Conservation (phyloP, 305 asterid species). For the Fraxinus velutina region DNA sequence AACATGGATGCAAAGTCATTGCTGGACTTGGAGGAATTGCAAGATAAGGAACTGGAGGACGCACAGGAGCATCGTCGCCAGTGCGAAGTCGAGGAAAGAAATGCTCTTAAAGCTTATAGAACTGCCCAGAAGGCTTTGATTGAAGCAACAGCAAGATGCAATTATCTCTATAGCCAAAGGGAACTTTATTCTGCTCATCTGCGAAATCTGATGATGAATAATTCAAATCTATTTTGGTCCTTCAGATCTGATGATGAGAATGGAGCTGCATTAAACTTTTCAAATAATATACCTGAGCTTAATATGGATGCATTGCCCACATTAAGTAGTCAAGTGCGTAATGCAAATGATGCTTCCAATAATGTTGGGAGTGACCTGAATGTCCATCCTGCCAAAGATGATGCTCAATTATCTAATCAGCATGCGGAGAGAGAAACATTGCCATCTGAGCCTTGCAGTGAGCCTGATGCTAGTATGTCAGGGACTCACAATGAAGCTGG, state of each 20-base stretch:
- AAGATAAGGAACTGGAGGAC: constrained; percentile 49
- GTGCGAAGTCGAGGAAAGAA: constrained; percentile 48
- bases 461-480: constrained; percentile 36
- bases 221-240: constrained; percentile 37
- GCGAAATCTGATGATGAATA: constrained; percentile 45
- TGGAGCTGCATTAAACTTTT: constrained; percentile 28
- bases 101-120: constrained; percentile 43
- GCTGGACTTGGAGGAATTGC: constrained; percentile 41
- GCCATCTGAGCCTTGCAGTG: constrained; percentile 27
- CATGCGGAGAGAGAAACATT: constrained; percentile 21
- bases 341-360: constrained; percentile 25
- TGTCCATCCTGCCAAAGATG: constrained; percentile 23
- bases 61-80: constrained; percentile 46
- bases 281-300: constrained; percentile 24
- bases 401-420: constrained; percentile 21
- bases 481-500: constrained; percentile 29
- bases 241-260: constrained; percentile 13
- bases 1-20: constrained; percentile 30
- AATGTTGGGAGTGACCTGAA: constrained; percentile 20
- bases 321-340: constrained; percentile 25
- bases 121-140: constrained; percentile 47
- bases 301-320: constrained; percentile 27
- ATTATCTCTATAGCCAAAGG: constrained; percentile 40
- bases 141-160: constrained; percentile 51
- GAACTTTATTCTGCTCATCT: constrained; percentile 46